Evolutionary conservation across 139 green algal species (phyloP).

Genomic region (Chlorella vulgaris): DNA sequence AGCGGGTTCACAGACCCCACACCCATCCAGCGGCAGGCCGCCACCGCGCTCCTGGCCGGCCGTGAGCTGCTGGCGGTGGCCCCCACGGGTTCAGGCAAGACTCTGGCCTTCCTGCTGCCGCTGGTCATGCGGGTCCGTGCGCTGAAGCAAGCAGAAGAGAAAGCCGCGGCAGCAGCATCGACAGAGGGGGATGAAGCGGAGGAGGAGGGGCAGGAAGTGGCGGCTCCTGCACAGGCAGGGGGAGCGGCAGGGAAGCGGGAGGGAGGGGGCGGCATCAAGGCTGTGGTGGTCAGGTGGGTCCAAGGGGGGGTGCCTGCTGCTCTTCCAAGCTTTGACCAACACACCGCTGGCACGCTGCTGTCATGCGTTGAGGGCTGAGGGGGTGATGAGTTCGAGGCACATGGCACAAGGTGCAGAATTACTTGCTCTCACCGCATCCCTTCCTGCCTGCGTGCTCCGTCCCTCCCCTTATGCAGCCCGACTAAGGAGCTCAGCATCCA

Average conservation of each 20-base stretch:
- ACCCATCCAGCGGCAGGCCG: conserved; percentile 92
- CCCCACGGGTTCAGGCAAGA: conserved; percentile 92
- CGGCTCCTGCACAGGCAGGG: neutral
- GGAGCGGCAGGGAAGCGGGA: neutral
- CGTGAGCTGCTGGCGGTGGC: conserved; percentile 86
- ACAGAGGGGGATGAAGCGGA: neutral
- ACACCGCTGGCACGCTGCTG: too few species aligned
- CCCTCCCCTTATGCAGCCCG: conserved; percentile 70
- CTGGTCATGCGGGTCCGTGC: conserved; percentile 53
- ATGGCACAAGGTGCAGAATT: too few species aligned
- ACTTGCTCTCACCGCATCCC: neutral
- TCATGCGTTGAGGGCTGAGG: too few species aligned
- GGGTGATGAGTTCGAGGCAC: too few species aligned
- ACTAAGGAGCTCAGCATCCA: conserved; percentile 91
- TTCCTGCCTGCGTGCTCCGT: conserved; percentile 16
- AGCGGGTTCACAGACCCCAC: conserved; percentile 76
- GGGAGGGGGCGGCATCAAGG: conserved; percentile 21
- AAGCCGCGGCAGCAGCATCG: neutral
- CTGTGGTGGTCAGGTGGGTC: conserved; percentile 32
- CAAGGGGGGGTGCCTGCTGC: neutral
- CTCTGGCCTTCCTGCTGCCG: conserved; percentile 92
- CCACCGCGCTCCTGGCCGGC: conserved; percentile 70
- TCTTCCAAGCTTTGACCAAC: too few species aligned
- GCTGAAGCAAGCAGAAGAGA: conserved; percentile 8
- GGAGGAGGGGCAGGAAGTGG: neutral